Base-by-base conservation (phyloP, 208 protist species). In the Plasmodiophora brassicae region DNA sequence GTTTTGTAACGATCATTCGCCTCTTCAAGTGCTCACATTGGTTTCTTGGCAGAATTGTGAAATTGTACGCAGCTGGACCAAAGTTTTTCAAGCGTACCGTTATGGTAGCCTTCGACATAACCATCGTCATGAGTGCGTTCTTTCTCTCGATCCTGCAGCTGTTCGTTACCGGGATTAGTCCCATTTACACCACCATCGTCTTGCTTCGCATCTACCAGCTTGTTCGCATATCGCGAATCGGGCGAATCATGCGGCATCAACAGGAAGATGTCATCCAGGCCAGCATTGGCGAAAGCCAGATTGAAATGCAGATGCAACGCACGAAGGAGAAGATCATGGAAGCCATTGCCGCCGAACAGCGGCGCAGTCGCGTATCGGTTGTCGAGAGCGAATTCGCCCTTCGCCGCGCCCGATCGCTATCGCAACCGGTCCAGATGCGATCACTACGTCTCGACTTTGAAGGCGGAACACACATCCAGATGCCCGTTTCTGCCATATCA, bases 31-130 rank as follows among this genome's bases (percentile, higher is more conserved):
- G 20, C 20, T 38, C n/a, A 14, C n/a, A 78, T 5, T 32, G 32
- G 14, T 78, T 78, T n/a, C 5, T 38, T 32, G 32, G 50, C 50
- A 78, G 65, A 38, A 8, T 5, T 78, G 65, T 38, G n/a, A 78
- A 78, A 78, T 78, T 78, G 32, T 78, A 78, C n/a, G 65, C 65
- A 36, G 65, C 65, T 14, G 65, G 65, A 36, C n/a, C 5, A n/a
- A 78, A 78, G n/a, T 78, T 78, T 38, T 78, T 78, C 65, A 78
- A 5, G n/a, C 5, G n/a, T 44, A 44, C 65, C 5, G 14, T 5
- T 38, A 32, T 78, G 10, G 65, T 32, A 8, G 14, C 41, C 41
- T 78, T 78, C 65, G 65, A 78, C 65, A n/a, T 78, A 5, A 5
- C 41, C 41, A 32, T 78, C 20, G 65, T 78, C n/a, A 8, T 78